A percentile compares a stretch with the other conserved stretches of the same genome.
These are phyloP conservation scores for Tremellales sp. DNA, from an alignment of 1,284 basidiomycete genomes.

Conservation along the genomic window DNA sequence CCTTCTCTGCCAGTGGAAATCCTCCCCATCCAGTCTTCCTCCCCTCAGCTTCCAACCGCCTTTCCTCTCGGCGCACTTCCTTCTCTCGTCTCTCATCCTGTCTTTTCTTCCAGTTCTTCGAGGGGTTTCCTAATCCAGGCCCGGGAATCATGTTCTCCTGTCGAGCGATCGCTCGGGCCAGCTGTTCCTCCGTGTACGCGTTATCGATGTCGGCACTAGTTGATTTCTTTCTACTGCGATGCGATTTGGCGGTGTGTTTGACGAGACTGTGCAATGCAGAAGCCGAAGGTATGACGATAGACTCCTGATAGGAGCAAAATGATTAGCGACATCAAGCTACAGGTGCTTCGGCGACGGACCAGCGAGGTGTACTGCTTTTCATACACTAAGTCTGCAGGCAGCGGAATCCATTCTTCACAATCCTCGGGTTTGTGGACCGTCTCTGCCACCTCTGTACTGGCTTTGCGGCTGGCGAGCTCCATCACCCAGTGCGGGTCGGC, in stretches of 20 bases:
- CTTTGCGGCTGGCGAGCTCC: not conserved
- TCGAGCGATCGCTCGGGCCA: too few species aligned
- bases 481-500: slow-evolving; percentile 50
- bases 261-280: too few species aligned
- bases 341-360: slow-evolving; percentile 9
- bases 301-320: too few species aligned
- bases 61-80: slow-evolving; percentile 4
- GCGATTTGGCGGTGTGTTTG: too few species aligned
- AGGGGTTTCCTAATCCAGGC: too few species aligned
- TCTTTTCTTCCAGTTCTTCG: slow-evolving; percentile 5
- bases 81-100: slow-evolving; percentile 4
- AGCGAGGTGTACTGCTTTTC: slow-evolving; percentile 6
- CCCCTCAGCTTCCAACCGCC: not conserved
- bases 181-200: too few species aligned
- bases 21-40: slow-evolving; percentile 26
- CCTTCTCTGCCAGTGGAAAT: slow-evolving; percentile 11
- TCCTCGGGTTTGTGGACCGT: slow-evolving; percentile 6
- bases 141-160: too few species aligned
- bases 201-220: too few species aligned
- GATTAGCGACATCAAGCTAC: too few species aligned
- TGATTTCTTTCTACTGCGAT: too few species aligned
- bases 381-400: slow-evolving; percentile 13
- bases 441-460: slow-evolving; percentile 1
- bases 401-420: slow-evolving; percentile 13
- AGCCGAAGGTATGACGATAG: too few species aligned